A percentile compares a stretch with the other conserved stretches of the same genome.
These are phyloP conservation scores for Dictyophora rubrovolvata DNA, from an alignment of 768 basidiomycete genomes.

Conservation along the genomic window DNA sequence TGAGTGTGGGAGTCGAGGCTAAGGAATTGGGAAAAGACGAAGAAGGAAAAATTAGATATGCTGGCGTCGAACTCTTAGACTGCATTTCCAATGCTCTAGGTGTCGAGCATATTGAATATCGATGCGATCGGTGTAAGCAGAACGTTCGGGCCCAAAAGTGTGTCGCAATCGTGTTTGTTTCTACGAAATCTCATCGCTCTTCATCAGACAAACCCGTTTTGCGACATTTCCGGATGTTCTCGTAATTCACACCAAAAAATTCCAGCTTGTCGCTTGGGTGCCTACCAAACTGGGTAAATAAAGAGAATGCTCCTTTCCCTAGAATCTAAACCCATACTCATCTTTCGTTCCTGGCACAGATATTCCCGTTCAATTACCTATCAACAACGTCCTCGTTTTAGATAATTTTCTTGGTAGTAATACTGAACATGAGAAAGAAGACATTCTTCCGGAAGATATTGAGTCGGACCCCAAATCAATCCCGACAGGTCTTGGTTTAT, in stretches of 20 bases:
- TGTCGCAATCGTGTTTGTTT: constrained; percentile 15
- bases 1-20: constrained; percentile 76
- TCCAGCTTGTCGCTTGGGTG: constrained; percentile 94
- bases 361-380: constrained; percentile 70
- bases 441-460: constrained; percentile 51
- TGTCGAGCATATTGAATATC: constrained; percentile 66
- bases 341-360: constrained; percentile 36
- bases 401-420: constrained; percentile 49
- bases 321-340: too few relatives aligned
- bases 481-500: background rate
- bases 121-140: constrained; percentile 63
- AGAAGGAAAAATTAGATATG: constrained; percentile 55
- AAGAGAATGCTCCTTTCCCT: too few relatives aligned
- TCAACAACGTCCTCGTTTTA: constrained; percentile 46
- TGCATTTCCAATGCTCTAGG: constrained; percentile 54
- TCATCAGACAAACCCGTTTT: constrained; percentile 57
- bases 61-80: constrained; percentile 45
- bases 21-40: constrained; percentile 33
- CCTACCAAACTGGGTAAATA: constrained; percentile 80
- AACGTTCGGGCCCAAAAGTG: constrained; percentile 67
- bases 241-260: constrained; percentile 86
- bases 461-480: background rate
- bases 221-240: constrained; percentile 83
- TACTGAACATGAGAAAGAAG: constrained; percentile 63
- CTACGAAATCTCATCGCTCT: background rate